Base-by-base conservation (phyloP, 2,329 filamentous ascomycete genomes). In the Pseudogymnoascus sp. region DNA sequence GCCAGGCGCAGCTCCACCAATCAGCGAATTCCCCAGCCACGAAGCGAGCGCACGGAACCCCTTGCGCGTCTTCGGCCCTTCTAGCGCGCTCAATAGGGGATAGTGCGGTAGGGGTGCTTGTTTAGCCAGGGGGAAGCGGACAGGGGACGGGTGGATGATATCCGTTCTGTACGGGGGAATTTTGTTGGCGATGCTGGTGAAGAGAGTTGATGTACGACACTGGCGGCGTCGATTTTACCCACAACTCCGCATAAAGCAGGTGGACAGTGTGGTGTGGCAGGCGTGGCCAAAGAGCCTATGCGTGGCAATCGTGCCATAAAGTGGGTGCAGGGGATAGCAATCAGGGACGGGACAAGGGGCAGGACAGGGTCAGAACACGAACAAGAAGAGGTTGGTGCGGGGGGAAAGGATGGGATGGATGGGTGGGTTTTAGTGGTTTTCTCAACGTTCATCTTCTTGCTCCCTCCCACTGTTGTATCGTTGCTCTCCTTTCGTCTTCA, bases 191-290 rank as follows among this genome's bases (percentile, higher is more conserved):
- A 31, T 43, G 40, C 40, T 43, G 18, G 40, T 21, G 40, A 43
- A 9, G 38, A 12, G 45, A 55, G 45, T 16, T 55, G n/a, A 4
- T 55, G 45, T 33, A 18, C 45, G 45, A 55, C 45, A 33, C 28
- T 12, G 31, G 31, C 31, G 31, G 11, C 11, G 31, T 12, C 11
- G 31, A 33, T 33, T 33, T 55, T 55, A 33, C 28, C 49, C 49
- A 55, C 49, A 33, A 33, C 49, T 55, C 49, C 49, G 49, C 49
- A 55, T 55, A 33, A 33, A 55, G 49, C 14, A 55, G 49, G 28
- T 55, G 43, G 23, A 16, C 43, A n/a, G 12, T 14, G 21, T 45
- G 41, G 23, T 52, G 45, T 52, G 45, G 49, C 49, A 55, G 49
- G 25, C 28, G 45, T 55, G 25, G 45, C 28, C 25, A 33, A 9